Percentiles rank a stretch among this genome's conserved stretches.
phyloP scores from a whole-genome alignment of 163 green algal species.

The Coccomyxa subellipsoidea region DNA sequence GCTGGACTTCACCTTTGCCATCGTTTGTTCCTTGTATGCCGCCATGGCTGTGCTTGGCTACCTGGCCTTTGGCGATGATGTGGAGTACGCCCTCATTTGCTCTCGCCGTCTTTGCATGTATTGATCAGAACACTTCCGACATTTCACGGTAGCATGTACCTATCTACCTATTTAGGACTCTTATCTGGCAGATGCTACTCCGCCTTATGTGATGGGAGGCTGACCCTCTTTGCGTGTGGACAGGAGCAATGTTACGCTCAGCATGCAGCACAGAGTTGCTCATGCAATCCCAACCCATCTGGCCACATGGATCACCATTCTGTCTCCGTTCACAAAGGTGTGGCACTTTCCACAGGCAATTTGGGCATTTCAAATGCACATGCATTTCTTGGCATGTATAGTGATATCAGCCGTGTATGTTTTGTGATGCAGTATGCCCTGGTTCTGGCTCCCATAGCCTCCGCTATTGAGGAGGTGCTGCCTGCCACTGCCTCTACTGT shows the following conservation, averaged over 20 bases:
- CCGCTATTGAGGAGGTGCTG: slow-evolving; percentile 44
- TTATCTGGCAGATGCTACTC: not conserved
- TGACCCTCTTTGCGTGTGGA: not conserved
- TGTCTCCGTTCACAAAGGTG: slow-evolving; percentile 43
- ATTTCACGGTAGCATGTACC: not conserved
- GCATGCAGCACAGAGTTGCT: slow-evolving; percentile 25
- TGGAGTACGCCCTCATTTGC: slow-evolving; percentile 35
- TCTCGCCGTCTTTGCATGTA: too few species aligned
- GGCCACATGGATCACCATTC: slow-evolving; percentile 32
- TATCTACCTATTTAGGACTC: not conserved
- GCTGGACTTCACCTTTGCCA: slow-evolving; percentile 32
- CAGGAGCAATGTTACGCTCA: slow-evolving; percentile 42
- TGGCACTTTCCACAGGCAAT: not conserved
- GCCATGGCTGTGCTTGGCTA: slow-evolving; percentile 26
- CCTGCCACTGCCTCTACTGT: slow-evolving; percentile 4
- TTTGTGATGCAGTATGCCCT: slow-evolving; percentile 29
- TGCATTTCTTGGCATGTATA: not conserved
- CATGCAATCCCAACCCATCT: slow-evolving; percentile 14
- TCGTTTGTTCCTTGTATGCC: slow-evolving; percentile 33
- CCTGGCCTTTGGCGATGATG: slow-evolving; percentile 1
- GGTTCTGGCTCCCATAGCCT: slow-evolving; percentile 39
- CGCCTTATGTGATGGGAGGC: not conserved
- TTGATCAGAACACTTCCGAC: too few species aligned
- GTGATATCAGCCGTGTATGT: not conserved
- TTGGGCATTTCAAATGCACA: not conserved